A percentile compares a stretch with the other conserved stretches of the same genome.
Conservation (phyloP, 2,329 filamentous ascomycete genomes). For the Fusarium hostae region DNA sequence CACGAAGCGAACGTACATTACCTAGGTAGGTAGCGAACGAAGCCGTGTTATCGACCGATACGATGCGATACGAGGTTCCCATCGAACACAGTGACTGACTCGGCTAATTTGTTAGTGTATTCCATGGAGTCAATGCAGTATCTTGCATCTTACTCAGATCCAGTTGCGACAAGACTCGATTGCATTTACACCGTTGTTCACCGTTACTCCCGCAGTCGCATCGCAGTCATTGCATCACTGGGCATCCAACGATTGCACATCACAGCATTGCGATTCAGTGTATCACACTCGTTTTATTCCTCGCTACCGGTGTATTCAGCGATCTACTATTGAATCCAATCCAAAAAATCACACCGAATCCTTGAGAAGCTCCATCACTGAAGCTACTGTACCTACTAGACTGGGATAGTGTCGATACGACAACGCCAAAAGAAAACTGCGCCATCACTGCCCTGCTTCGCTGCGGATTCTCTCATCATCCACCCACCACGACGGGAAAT, state of each 20-base stretch:
- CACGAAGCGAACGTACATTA: neutral
- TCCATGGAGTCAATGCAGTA: neutral
- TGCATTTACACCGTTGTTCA: conserved; percentile 15
- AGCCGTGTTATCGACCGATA: neutral
- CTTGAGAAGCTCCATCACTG: conserved; percentile 13
- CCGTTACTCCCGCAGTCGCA: conserved; percentile 28
- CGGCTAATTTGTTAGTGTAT: conserved; percentile 19
- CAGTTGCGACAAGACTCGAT: conserved; percentile 13
- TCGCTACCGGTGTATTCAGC: neutral
- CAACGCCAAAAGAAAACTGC: conserved; percentile 22
- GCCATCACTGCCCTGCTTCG: conserved; percentile 23
- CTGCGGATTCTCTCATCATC: conserved; percentile 29
- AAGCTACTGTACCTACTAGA: conserved; percentile 18
- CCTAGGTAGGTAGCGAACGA: neutral
- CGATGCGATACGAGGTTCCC: conserved; percentile 7
- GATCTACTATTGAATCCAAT: neutral
- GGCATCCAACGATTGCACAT: neutral
- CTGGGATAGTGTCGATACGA: conserved; percentile 14
- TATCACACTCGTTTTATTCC: neutral
- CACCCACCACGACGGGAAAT: conserved; percentile 8
- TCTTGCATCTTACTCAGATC: conserved; percentile 25
- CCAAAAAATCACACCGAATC: conserved; percentile 22
- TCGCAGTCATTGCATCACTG: conserved; percentile 13
- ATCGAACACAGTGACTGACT: conserved; percentile 5
- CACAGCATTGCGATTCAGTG: neutral